Evolutionary conservation across 2,329 filamentous ascomycete species (phyloP), one percentile per base, ranked within the genome.

Genomic region (Westerdykella aurantiaca): DNA sequence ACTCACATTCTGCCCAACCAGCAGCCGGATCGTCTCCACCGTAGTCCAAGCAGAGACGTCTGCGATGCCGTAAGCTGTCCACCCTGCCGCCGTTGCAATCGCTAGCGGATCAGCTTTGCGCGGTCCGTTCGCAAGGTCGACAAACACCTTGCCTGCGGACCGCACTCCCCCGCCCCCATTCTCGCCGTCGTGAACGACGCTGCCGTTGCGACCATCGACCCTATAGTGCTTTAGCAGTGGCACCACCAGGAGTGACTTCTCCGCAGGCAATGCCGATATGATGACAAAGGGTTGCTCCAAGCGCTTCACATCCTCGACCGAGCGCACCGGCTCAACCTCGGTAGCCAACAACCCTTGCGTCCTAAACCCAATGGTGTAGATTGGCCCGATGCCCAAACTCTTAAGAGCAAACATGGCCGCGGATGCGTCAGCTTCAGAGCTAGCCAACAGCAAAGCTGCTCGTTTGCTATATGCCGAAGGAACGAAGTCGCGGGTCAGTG

Each of bases 21-120:
- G 74, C 46, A 90, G 66, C 52, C 87, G 75, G 43, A 93, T 69
- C 39, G 83, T 91, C 69, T 93, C 86, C 5, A 91, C 87, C 2
- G 86, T 90, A 17, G 86, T 90, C 71, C 89, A 93, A 0, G 87
- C 86, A 44, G 83, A 84, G 25, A 89, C 85, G 65, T 94, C 87
- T 18, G 83, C 85, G 14, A 84, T 80, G 1, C 85, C 85, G 61
- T 91, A 93, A 6, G 85, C 82, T 18, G 82, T 83, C 75, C 89
- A 94, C 0, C 88, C 88, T 44, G 81, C 82, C 58, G 82, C 78
- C 56, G 83, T 79, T 1, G 88, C 88, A 16, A 89, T 78, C 5
- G 77, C 72, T 22, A 83, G 72, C 1, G 85, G 83, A 61, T 91
- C 83, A 4, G 77, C 62, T 50, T 83, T 85, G 42, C 82, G 76